A percentile compares a stretch with the other conserved stretches of the same genome.
Conservation (phyloP, 345 rosid genomes). For the Raphanus raphanistrum region DNA sequence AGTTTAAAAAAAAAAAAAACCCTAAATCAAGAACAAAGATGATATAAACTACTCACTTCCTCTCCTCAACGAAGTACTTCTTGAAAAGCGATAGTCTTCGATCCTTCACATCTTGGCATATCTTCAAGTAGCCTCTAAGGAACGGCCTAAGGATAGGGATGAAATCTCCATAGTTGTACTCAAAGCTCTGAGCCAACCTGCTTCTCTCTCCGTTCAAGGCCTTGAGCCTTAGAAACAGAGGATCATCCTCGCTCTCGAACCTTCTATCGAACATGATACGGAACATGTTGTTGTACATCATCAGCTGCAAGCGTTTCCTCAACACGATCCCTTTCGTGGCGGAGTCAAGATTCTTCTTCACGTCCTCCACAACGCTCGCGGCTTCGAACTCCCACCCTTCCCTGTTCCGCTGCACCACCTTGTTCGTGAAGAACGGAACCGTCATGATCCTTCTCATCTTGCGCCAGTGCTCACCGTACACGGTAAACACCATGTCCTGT, state of each 20-base stretch:
- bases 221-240: slow-evolving; percentile 67
- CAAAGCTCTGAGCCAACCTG: slow-evolving; percentile 92
- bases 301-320: slow-evolving; percentile 70
- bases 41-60: slow-evolving; percentile 57
- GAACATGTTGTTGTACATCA: slow-evolving; percentile 99
- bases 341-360: slow-evolving; percentile 66
- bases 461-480: slow-evolving; percentile 98
- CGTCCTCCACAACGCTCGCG: slow-evolving; percentile 68
- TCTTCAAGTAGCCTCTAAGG: slow-evolving; percentile 87
- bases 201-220: slow-evolving; percentile 97
- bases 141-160: slow-evolving; percentile 93
- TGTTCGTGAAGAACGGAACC: slow-evolving; percentile 63
- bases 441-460: slow-evolving; percentile 99
- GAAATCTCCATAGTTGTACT: slow-evolving; percentile 92
- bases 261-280: slow-evolving; percentile 49
- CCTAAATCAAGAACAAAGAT: background rate
- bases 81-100: slow-evolving; percentile 79
- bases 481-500: slow-evolving; percentile 99
- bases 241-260: slow-evolving; percentile 45
- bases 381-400: slow-evolving; percentile 80
- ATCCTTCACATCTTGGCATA: slow-evolving; percentile 86
- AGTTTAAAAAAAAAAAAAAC: background rate
- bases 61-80: slow-evolving; percentile 55
- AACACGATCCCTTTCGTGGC: slow-evolving; percentile 75
- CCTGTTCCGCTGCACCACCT: slow-evolving; percentile 77